Evolutionary conservation across 1,284 basidiomycete genomes (phyloP), one percentile per base, ranked within the genome.

Genomic region (Ustilago bromivora): DNA sequence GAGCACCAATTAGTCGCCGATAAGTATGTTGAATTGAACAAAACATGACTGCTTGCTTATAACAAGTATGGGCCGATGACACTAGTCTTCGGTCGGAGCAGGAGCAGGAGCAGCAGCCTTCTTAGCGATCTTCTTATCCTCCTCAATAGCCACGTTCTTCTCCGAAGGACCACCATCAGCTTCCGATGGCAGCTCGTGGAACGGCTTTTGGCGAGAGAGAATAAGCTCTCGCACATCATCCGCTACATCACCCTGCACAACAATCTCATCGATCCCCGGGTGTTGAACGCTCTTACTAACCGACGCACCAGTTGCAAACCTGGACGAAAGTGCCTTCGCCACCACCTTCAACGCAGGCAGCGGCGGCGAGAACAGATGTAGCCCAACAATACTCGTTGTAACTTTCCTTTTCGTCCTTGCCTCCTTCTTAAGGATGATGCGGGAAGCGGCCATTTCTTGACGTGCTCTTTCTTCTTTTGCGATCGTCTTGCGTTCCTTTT

Each of bases 171-270:
- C 82, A 34, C 83, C 83, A 10, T 78, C 77, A 1, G 66, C 67
- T 59, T 84, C 84, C 8, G 73, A 60, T 4, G 82, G 84, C 8
- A 85, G 78, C 31, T 78, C 68, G 54, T 84, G 71, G 71, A 85
- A 85, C 1, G 84, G 83, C 57, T 85, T 85, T 13, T 57, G 57
- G 35, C 82, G 75, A 40, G 61, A 67, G 28, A 83, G 57, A 57
- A 85, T 78, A 66, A 85, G 55, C 0, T 76, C 72, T 8, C 61
- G 47, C 2, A 85, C 72, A n/a, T 85, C 82, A 41, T 85, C 82
- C 4, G 82, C 82, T 10, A 85, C 83, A 51, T 85, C 84, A 34
- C 84, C 84, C 61, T 85, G 84, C n/a, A 85, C 80, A 13, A 84
- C 80, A 55, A 85, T 85, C 47, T 85, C 84, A 57, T 85, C 84